Evolutionary conservation across 139 green algal species (phyloP).

Genomic region (Marvania coccoides): DNA sequence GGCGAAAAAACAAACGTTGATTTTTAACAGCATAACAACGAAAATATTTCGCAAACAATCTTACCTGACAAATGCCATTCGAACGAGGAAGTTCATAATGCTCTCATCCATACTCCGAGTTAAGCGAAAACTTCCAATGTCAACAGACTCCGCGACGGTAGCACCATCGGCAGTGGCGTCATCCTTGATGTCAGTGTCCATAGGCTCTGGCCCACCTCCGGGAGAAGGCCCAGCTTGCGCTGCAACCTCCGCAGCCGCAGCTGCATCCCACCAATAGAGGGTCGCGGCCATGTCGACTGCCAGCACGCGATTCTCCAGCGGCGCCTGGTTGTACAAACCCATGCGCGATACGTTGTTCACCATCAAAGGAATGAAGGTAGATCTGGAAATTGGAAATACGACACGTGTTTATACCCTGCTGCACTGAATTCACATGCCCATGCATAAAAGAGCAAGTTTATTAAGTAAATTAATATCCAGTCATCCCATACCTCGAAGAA

Average conservation of each 20-base stretch:
- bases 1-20: neutral
- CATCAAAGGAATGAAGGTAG: constrained; percentile 87
- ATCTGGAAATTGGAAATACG: constrained; percentile 16
- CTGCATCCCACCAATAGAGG: constrained; percentile 83
- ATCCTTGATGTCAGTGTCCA: neutral
- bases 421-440: too few relatives aligned
- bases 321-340: constrained; percentile 49
- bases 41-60: neutral
- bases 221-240: neutral
- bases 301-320: constrained; percentile 77
- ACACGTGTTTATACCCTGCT: too few relatives aligned
- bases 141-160: neutral
- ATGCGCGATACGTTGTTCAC: constrained; percentile 71
- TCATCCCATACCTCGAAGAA: constrained; percentile 20
- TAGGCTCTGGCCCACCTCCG: neutral
- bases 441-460: neutral
- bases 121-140: constrained; percentile 38
- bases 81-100: constrained; percentile 85
- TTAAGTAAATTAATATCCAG: neutral
- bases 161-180: neutral
- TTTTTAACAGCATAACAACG: neutral
- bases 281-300: constrained; percentile 81
- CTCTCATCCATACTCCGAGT: constrained; percentile 62
- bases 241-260: neutral
- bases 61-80: constrained; percentile 68